Base-by-base conservation (phyloP, 2,329 filamentous ascomycete genomes). In the Stagonosporopsis chrysanthemi region DNA sequence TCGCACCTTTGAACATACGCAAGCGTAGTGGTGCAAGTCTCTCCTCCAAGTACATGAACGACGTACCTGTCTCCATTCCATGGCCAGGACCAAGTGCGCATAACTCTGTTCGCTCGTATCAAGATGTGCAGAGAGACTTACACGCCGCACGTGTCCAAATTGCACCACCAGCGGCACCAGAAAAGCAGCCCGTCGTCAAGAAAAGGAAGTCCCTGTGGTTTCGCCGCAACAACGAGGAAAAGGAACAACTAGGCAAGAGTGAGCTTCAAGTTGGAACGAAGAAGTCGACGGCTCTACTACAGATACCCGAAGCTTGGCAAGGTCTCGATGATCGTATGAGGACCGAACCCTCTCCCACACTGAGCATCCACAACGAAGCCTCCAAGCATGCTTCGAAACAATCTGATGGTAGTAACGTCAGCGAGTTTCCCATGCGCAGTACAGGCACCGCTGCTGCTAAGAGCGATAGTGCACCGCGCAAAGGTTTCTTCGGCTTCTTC, bases 1-100 rank as follows among this genome's bases (percentile, higher is more conserved):
- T 84, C 7, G 83, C 81, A 36, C 83, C 85, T 2, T 75, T 87
- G 42, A 83, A 81, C 45, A 82, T 87, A 39, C 80, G 82, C 44
- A 87, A 87, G 74, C 76, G 76, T 9, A 75, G 71, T 39, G 74
- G 73, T 24, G 68, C 72, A 14, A 72, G 70, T 44, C 64, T 66
- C 17, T 69, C 58, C n/a, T 65, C 74, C 35, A 66, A 62, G 15
- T 48, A 39, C 15, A 43, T 45, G 33, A 58, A 26, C 22, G 62
- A 65, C 17, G 60, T 66, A 8, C 45, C 42, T 11, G 33, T 54
- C 33, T 45, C 60, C 45, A 49, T 65, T 8, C 60, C 64, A 14
- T 67, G 63, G 64, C 52, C 62, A 38, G 61, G 51, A 12, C 60
- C 63, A 45, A 51, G 39, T 8, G 23, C 51, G 7, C 60, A 62